Evolutionary conservation across 2,329 filamentous ascomycete species (phyloP).

Genomic region (Cercospora zeina): DNA sequence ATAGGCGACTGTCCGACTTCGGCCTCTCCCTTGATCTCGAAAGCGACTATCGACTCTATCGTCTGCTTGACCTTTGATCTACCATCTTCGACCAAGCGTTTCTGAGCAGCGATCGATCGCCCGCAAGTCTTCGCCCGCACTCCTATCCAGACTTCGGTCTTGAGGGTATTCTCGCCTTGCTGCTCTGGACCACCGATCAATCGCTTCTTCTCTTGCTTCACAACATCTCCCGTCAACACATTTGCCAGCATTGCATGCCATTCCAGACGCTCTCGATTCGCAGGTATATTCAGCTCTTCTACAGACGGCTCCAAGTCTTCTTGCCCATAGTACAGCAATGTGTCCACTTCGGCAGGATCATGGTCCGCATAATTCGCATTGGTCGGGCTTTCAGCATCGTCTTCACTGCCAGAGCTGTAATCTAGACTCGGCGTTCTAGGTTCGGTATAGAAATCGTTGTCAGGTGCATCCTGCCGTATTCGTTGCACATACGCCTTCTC

Average conservation of each 20-base stretch:
- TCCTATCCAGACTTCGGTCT: slow-evolving; percentile 80
- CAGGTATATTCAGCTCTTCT: slow-evolving; percentile 85
- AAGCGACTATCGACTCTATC: slow-evolving; percentile 86
- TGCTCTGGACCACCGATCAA: slow-evolving; percentile 79
- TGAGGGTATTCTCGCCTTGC: slow-evolving; percentile 67
- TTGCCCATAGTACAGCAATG: slow-evolving; percentile 87
- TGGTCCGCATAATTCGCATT: slow-evolving; percentile 79
- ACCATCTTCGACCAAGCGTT: slow-evolving; percentile 82
- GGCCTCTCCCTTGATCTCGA: slow-evolving; percentile 89
- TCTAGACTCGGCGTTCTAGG: slow-evolving; percentile 67
- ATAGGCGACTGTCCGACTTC: slow-evolving; percentile 85
- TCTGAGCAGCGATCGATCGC: slow-evolving; percentile 78
- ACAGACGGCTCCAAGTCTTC: slow-evolving; percentile 84
- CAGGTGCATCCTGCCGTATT: slow-evolving; percentile 67
- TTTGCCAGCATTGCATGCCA: slow-evolving; percentile 98
- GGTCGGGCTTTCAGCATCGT: slow-evolving; percentile 85
- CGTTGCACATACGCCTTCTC: slow-evolving; percentile 94
- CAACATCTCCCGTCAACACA: slow-evolving; percentile 92
- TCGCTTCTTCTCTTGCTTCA: slow-evolving; percentile 96
- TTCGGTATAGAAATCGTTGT: slow-evolving; percentile 70
- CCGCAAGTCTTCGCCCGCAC: slow-evolving; percentile 82
- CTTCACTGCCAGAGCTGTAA: slow-evolving; percentile 73
- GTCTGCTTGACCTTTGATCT: slow-evolving; percentile 69
- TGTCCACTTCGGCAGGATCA: slow-evolving; percentile 86
- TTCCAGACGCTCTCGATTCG: slow-evolving; percentile 85